Percentiles rank a stretch among this genome's conserved stretches.
Evolutionary conservation across 169 alveolate species (phyloP).

Genomic region (Plasmodium gallinaceum): DNA sequence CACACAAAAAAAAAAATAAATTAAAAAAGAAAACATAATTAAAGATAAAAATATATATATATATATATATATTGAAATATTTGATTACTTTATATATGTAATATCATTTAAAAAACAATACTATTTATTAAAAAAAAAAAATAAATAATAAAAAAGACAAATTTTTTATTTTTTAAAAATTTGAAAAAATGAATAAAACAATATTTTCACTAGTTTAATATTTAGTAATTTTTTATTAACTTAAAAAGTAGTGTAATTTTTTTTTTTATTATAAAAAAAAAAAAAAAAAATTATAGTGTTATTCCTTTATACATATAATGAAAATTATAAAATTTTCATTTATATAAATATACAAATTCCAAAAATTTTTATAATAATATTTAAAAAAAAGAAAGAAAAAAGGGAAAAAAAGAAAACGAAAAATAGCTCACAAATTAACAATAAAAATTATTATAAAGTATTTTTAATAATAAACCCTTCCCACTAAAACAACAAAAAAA

Average conservation of each 20-base stretch:
- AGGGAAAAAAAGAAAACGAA: too few relatives aligned
- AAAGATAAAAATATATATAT: conserved; percentile 7
- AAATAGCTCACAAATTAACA: too few relatives aligned
- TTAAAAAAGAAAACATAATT: conserved; percentile 25
- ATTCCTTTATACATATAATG: too few relatives aligned
- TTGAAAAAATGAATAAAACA: conserved; percentile 5
- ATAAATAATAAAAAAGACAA: conserved; percentile 18
- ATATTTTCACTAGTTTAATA: conserved; percentile 28
- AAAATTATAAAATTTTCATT: too few relatives aligned
- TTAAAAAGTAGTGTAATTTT: conserved; percentile 20
- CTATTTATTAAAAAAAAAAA: not conserved
- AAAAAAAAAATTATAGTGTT: conserved; percentile 1
- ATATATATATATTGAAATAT: not conserved
- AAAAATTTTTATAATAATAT: too few relatives aligned
- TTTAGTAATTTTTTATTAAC: conserved; percentile 7
- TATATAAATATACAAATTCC: too few relatives aligned
- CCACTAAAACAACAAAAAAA: too few relatives aligned
- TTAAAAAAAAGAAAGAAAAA: too few relatives aligned
- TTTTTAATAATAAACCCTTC: too few relatives aligned
- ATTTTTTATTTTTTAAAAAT: conserved; percentile 20
- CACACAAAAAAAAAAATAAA: conserved; percentile 45
- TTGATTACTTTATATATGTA: too few relatives aligned
- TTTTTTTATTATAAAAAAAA: not conserved
- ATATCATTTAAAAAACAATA: too few relatives aligned
- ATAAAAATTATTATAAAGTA: too few relatives aligned